Base-by-base conservation (phyloP, 2,329 filamentous ascomycete genomes). In the Penicillium sp. region DNA sequence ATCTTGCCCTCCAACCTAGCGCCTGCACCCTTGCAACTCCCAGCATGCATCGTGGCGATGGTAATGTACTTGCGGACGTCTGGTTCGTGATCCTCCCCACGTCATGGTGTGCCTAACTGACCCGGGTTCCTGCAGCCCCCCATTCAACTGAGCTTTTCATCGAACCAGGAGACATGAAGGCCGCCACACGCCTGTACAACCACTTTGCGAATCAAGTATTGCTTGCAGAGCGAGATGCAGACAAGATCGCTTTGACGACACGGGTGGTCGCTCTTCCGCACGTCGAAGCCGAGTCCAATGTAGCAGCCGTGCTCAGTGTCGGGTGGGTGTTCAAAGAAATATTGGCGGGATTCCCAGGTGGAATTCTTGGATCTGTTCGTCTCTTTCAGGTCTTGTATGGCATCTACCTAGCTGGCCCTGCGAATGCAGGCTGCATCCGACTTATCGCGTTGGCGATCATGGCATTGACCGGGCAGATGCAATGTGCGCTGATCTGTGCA, bases 41-140 rank as follows among this genome's bases (percentile, higher is more conserved):
- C 77, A 2, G 70, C 70, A n/a, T 77, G 74, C 47, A 72, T 79
- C 54, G 76, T 75, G 31, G 73, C 75, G 26, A 72, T 70, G n/a
- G 65, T 71, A 12, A 60, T 63, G 20, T 76, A 73, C 58, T 54
- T 79, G 51, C 61, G 67, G 2, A 51, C 48, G 53, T 56, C 52
- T 51, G 54, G 60, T 66, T 42, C 18, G 58, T 55, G 27, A 15
- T 31, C 29, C n/a, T n/a, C 20, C 8, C 15, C 46, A 53, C 44
- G 29, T 57, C 43, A 55, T 55, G 35, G 23, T 42, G 22, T 46
- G 11, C 20, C 50, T 56, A 37, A 62, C 55, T 57, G 22, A 57
- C 47, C 25, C 40, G 51, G 43, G 49, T 53, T 58, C 52, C 44
- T 55, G 50, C 29, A 58, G 57, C 70, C 65, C 26, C 64, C 62